Evolutionary conservation across 2,329 filamentous ascomycete species (phyloP).

Genomic region (Alternaria arborescens): DNA sequence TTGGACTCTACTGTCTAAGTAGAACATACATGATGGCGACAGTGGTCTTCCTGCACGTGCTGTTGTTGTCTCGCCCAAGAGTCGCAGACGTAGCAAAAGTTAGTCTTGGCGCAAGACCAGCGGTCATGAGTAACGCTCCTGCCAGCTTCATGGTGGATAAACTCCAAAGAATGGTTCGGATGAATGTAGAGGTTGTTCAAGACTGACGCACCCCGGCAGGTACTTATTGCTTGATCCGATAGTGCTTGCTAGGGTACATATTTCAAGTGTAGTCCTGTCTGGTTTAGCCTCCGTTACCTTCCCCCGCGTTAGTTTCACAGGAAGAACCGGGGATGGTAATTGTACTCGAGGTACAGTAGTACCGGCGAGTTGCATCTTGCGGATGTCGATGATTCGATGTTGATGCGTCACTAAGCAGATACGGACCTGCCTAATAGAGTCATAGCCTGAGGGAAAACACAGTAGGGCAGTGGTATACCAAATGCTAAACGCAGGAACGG

Average conservation of each 20-base stretch:
- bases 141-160: slow-evolving; percentile 9
- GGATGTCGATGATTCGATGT: neutral
- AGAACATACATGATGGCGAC: slow-evolving; percentile 44
- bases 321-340: neutral
- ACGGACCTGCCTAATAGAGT: neutral
- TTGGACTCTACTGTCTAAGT: rapidly evolving
- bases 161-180: neutral
- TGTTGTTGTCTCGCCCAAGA: slow-evolving; percentile 23
- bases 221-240: slow-evolving; percentile 9
- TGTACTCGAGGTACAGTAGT: neutral
- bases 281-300: neutral
- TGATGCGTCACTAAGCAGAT: slow-evolving; percentile 3
- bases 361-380: neutral
- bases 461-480: neutral
- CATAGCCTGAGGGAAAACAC: neutral
- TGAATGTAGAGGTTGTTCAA: neutral
- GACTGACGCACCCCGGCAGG: neutral
- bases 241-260: neutral
- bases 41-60: slow-evolving; percentile 42
- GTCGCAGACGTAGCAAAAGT: slow-evolving; percentile 27
- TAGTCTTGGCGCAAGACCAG: slow-evolving; percentile 13
- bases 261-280: neutral
- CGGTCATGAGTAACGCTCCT: slow-evolving; percentile 9
- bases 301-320: slow-evolving; percentile 2
- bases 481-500: neutral